A percentile compares a stretch with the other conserved stretches of the same genome.
These are phyloP conservation scores for Petunia axillaris DNA, from an alignment of 257 asterid species.

Conservation along the genomic window DNA sequence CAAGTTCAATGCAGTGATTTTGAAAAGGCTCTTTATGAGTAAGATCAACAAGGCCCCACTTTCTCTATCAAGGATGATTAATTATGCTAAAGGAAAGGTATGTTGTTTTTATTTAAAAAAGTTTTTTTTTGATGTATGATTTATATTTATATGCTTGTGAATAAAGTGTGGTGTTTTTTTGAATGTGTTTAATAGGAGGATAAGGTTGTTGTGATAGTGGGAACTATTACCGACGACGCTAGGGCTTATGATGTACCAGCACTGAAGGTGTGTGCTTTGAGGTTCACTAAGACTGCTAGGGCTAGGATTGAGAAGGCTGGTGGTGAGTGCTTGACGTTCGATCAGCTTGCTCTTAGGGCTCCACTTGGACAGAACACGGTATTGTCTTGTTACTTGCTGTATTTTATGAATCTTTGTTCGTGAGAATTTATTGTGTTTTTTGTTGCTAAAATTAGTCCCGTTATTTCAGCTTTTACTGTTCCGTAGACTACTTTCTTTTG, in stretches of 20 bases:
- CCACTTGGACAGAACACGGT: slow-evolving; percentile 99
- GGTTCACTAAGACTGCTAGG: slow-evolving; percentile 75
- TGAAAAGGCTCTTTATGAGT: slow-evolving; percentile 91
- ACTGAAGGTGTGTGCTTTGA: slow-evolving; percentile 49
- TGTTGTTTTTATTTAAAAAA: background rate
- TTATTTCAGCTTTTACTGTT: too few relatives aligned
- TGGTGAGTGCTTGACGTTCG: slow-evolving; percentile 93
- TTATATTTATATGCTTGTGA: background rate
- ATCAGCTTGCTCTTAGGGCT: slow-evolving; percentile 93
- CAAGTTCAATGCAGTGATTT: slow-evolving; percentile 77
- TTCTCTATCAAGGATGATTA: slow-evolving; percentile 74
- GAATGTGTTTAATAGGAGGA: slow-evolving; percentile 35
- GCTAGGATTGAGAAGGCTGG: slow-evolving; percentile 98
- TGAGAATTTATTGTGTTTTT: background rate
- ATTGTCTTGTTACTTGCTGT: background rate
- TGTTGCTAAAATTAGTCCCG: background rate
- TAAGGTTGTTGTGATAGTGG: slow-evolving; percentile 50
- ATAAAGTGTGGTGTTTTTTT: background rate
- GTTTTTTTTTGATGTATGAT: background rate
- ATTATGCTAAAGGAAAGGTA: slow-evolving; percentile 79
- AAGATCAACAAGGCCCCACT: slow-evolving; percentile 84
- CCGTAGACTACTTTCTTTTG: too few relatives aligned
- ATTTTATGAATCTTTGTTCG: background rate
- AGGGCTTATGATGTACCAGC: slow-evolving; percentile 47
- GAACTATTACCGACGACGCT: slow-evolving; percentile 50